A percentile compares a stretch with the other conserved stretches of the same genome.
Conservation (phyloP, 163 green algal species). For the Chlamydomonas reinhardtii region DNA sequence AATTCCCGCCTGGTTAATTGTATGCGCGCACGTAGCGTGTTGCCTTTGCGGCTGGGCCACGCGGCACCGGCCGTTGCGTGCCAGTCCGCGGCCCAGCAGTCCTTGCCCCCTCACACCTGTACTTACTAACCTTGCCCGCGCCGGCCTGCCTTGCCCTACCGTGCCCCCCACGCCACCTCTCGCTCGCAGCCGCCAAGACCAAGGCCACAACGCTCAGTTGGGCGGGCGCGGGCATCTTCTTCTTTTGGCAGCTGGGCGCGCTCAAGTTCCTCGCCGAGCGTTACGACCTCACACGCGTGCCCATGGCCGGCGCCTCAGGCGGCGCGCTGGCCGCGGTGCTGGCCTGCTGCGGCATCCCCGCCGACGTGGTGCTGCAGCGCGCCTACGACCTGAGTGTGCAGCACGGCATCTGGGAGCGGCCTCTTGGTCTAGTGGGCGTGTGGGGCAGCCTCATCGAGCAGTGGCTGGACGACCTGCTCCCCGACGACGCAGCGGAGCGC, state of each 20-base stretch:
- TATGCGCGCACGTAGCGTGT: too few species aligned
- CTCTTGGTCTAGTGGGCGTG: slow-evolving; percentile 61
- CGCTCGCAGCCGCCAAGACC: slow-evolving; percentile 4
- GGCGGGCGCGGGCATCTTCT: slow-evolving; percentile 62
- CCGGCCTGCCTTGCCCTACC: too few species aligned
- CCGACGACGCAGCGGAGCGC: slow-evolving; percentile 68
- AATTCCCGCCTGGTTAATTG: too few species aligned
- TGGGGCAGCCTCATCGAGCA: slow-evolving; percentile 68
- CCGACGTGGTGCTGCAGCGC: slow-evolving; percentile 60
- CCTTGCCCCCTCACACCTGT: too few species aligned
- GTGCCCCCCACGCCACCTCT: too few species aligned
- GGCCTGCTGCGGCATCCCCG: slow-evolving; percentile 61
- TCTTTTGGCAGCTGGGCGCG: slow-evolving; percentile 72
- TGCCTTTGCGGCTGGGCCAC: too few species aligned
- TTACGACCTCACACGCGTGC: slow-evolving; percentile 68
- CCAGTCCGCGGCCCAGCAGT: too few species aligned
- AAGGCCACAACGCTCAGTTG: slow-evolving; percentile 36
- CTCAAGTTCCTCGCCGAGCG: slow-evolving; percentile 71
- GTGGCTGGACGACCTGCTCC: slow-evolving; percentile 76
- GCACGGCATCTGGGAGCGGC: slow-evolving; percentile 69
- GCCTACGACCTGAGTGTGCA: slow-evolving; percentile 67
- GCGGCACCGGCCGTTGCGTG: too few species aligned
- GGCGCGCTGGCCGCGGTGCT: slow-evolving; percentile 72
- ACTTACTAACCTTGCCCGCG: too few species aligned
- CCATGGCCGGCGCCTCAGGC: slow-evolving; percentile 72